A percentile compares a stretch with the other conserved stretches of the same genome.
Evolutionary conservation across 768 basidiomycete genomes (phyloP).

Genomic region (Tricholoma flavovirens): DNA sequence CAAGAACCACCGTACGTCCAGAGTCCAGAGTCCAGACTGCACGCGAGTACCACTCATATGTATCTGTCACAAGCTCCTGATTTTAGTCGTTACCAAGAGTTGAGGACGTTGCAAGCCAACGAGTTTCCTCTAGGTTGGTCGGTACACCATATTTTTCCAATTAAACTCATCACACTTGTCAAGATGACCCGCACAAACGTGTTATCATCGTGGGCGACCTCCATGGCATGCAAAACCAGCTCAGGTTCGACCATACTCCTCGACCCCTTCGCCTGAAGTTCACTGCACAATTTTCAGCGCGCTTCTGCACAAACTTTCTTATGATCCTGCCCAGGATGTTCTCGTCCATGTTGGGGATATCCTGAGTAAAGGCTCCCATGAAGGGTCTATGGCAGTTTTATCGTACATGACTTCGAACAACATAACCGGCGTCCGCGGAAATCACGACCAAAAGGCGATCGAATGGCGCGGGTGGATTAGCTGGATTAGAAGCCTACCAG

Average conservation of each 20-base stretch:
- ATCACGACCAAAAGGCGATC: conserved; percentile 88
- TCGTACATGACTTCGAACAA: conserved; percentile 57
- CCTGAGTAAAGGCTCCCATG: conserved; percentile 57
- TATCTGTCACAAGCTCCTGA: conserved; percentile 41
- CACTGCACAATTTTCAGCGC: conserved; percentile 33
- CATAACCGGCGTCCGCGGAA: conserved; percentile 82
- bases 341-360: conserved; percentile 85
- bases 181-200: conserved; percentile 49
- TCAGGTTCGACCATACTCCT: conserved; percentile 42
- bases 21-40: conserved; percentile 5
- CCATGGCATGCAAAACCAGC: conserved; percentile 70
- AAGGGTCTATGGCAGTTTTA: conserved; percentile 59
- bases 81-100: conserved; percentile 44
- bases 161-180: neutral
- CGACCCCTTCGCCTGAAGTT: neutral
- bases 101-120: conserved; percentile 36
- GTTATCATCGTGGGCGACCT: conserved; percentile 83
- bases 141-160: neutral
- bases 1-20: conserved; percentile 5
- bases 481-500: conserved; percentile 55
- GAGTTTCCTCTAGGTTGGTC: conserved; percentile 54
- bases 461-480: conserved; percentile 87
- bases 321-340: conserved; percentile 53
- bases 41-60: neutral
- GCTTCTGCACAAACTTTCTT: conserved; percentile 58